Conservation (phyloP, 2,329 filamentous ascomycete genomes). For the Cladosporium colombiae region DNA sequence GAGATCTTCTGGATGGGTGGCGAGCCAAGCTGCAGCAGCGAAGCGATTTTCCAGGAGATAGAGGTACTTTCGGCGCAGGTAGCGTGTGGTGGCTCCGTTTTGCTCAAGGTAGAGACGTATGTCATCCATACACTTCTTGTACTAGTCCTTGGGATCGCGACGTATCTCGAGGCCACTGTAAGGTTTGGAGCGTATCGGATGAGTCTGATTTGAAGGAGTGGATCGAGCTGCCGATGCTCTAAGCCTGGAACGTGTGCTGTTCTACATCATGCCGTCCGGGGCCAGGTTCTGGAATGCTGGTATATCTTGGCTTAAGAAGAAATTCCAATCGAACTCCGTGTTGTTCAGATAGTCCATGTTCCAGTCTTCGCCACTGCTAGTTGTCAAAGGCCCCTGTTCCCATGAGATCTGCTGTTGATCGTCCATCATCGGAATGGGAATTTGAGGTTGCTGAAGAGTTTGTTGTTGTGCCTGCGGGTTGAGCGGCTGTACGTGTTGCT, state of each 20-base stretch:
- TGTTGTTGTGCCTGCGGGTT: slow-evolving; percentile 6
- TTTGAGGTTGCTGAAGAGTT: slow-evolving; percentile 1
- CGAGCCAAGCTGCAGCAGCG: background rate
- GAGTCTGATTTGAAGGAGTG: background rate
- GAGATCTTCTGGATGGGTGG: background rate
- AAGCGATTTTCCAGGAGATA: background rate
- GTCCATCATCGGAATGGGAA: slow-evolving; percentile 13
- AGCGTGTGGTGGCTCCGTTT: background rate
- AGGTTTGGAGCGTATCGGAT: background rate
- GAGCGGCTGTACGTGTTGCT: background rate
- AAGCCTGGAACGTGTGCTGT: background rate
- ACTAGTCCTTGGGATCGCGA: background rate
- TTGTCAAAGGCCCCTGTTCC: slow-evolving; percentile 26
- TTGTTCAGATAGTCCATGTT: slow-evolving; percentile 36
- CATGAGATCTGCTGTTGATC: slow-evolving; percentile 17
- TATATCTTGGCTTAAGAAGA: slow-evolving; percentile 36
- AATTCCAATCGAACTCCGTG: slow-evolving; percentile 38
- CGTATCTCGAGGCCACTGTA: background rate
- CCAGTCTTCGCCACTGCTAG: slow-evolving; percentile 36
- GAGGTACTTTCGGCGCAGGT: background rate
- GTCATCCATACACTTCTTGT: background rate
- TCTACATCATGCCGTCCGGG: slow-evolving; percentile 37
- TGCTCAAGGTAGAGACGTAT: background rate
- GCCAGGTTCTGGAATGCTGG: slow-evolving; percentile 36
- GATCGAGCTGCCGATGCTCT: background rate